Conservation (phyloP, 441 rosid genomes). For the Corymbia citriodora region DNA sequence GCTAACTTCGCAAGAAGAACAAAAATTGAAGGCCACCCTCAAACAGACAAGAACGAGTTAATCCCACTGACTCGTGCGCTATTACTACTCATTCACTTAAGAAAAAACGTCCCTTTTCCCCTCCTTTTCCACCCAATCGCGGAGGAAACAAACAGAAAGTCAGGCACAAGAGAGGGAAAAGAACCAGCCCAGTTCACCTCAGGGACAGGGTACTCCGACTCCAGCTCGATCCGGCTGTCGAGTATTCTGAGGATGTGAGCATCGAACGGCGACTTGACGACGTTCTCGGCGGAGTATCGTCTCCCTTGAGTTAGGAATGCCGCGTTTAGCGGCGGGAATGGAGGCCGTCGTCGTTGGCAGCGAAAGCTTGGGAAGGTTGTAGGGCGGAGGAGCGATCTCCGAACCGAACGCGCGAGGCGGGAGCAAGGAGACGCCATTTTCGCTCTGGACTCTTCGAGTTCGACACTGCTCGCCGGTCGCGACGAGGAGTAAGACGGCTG, state of each 20-base stretch:
- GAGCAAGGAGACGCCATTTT: background rate
- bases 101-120: background rate
- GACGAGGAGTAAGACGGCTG: background rate
- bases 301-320: slow-evolving; percentile 10
- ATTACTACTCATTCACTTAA: background rate
- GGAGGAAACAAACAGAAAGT: background rate
- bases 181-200: slow-evolving; percentile 21
- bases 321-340: background rate
- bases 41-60: background rate
- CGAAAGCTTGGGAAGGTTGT: background rate
- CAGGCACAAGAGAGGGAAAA: background rate
- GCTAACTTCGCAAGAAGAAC: background rate
- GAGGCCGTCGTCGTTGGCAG: background rate
- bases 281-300: slow-evolving; percentile 8
- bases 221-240: slow-evolving; percentile 46
- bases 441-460: background rate
- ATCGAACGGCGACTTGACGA: slow-evolving; percentile 36
- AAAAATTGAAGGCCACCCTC: background rate
- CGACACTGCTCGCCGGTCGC: background rate
- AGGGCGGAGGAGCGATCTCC: background rate
- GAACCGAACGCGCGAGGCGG: background rate
- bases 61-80: background rate
- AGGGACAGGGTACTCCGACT: slow-evolving; percentile 53
- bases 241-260: slow-evolving; percentile 64
- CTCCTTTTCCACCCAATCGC: background rate